Base-by-base conservation (phyloP, 495 filamentous ascomycete species). In the Thozetella sp. region DNA sequence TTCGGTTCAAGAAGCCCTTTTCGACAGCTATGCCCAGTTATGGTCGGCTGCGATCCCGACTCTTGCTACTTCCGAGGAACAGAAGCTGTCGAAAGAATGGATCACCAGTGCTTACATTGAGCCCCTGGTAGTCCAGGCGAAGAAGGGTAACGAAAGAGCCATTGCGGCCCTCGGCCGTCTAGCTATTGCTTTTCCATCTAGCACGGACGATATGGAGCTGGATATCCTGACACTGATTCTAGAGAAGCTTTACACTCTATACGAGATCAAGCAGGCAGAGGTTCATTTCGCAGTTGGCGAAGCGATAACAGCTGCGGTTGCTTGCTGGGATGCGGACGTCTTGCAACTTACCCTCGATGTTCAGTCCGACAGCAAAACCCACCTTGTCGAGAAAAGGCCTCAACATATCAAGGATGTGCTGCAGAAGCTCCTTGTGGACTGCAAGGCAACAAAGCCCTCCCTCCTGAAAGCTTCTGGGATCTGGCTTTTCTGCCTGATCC, bases 401-500 rank as follows among this genome's bases (percentile, higher is more conserved):
- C 66, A 62, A 0, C 82, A 82, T 12, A 69, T 94, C 22, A 72
- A 73, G 6, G 63, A 74, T 0, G 74, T 92, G 2, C 70, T 91
- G 24, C 84, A 92, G 56, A 90, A 88, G 63, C 77, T 92, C 4
- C 78, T 97, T 22, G 68, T 74, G 1, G 88, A 93, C 64, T 95
- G 91, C 74, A 85, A 85, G 61, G 84, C 87, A 2, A 89, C 91
- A 2, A 97, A 97, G 73, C 93, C 93, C 4, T 87, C 92, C 15
- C 78, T 97, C 17, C 84, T 91, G 60, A 96, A 95, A 68, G 93
- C 93, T 17, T 93, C 92, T 3, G 90, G 90, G 0, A 96, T 97
- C 55, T 97, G 93, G 93, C 81, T 97, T 12, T 85, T 98, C 54
- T 94, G 90, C 66, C 69, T 97, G n/a, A 87, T 98, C 53, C 93